A percentile compares a stretch with the other conserved stretches of the same genome.
Conservation (phyloP, 169 alveolate species). For the Plasmodium fragile region DNA sequence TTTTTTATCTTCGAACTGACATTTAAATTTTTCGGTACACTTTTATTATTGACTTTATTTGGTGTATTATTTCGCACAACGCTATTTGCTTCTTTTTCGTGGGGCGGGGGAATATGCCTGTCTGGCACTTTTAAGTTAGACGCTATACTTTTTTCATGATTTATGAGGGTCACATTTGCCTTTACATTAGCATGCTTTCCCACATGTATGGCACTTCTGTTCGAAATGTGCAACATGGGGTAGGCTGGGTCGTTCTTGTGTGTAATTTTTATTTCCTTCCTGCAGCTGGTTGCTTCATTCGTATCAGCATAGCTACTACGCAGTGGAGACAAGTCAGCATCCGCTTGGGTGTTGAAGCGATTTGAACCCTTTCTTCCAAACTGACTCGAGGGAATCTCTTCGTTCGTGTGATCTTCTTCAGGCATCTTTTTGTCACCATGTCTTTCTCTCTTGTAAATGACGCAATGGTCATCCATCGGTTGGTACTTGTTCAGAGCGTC, state of each 20-base stretch:
- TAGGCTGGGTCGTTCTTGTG: background rate
- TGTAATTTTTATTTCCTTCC: constrained; percentile 24
- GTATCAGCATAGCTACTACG: background rate
- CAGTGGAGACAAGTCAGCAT: background rate
- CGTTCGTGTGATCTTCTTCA: background rate
- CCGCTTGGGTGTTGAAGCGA: background rate
- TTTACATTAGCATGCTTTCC: background rate
- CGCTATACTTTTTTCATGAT: background rate
- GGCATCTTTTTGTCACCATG: background rate
- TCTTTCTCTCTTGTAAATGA: constrained; percentile 25
- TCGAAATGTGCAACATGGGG: background rate
- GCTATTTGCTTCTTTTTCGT: background rate
- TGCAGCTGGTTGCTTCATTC: background rate
- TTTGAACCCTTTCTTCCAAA: background rate
- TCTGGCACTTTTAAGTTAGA: background rate
- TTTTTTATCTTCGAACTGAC: constrained; percentile 56
- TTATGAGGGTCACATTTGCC: background rate
- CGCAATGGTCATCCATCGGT: background rate
- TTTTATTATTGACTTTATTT: constrained; percentile 2
- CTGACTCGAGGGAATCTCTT: background rate
- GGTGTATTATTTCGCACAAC: background rate
- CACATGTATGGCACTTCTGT: background rate
- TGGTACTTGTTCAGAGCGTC: constrained; percentile 1
- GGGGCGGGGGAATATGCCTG: background rate
- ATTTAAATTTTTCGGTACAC: constrained; percentile 13